Evolutionary conservation across 345 rosid genomes (phyloP).

Genomic region (Lepidium africanum): DNA sequence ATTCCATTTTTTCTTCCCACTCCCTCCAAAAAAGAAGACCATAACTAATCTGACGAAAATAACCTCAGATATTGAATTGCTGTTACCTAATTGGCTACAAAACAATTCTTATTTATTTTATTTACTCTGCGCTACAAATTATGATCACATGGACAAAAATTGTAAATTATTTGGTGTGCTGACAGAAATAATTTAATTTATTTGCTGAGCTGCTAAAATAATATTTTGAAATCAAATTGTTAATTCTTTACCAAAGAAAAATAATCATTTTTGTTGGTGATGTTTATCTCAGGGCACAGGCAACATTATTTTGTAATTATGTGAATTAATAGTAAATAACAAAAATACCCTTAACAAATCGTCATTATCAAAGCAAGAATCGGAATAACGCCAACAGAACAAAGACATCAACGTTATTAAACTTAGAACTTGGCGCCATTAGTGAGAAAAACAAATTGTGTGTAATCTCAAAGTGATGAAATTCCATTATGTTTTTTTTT

Average conservation of each 20-base stretch:
- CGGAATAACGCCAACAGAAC: not conserved
- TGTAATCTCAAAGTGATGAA: not conserved
- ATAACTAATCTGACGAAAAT: constrained; percentile 6
- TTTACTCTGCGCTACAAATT: constrained; percentile 10
- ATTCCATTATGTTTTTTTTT: not conserved
- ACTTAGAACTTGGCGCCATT: not conserved
- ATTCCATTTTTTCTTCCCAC: constrained; percentile 4
- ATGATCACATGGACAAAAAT: constrained; percentile 22
- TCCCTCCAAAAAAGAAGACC: constrained; percentile 30
- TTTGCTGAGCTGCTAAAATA: constrained; percentile 18
- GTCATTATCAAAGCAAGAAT: not conserved
- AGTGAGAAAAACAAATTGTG: not conserved
- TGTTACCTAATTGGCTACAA: constrained; percentile 21
- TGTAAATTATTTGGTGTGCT: constrained; percentile 10
- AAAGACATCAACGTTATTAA: not conserved
- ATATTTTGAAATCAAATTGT: not conserved
- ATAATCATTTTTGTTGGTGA: not conserved
- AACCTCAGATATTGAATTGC: constrained; percentile 25
- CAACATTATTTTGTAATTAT: constrained; percentile 14
- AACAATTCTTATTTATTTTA: not conserved
- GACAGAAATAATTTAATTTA: constrained; percentile 13
- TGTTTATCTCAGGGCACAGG: constrained; percentile 13
- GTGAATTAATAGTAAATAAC: not conserved
- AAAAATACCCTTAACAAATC: constrained; percentile 17
- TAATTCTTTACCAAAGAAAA: not conserved